Evolutionary conservation across 257 asterid species (phyloP).

Genomic region (Solanum megistacrolobum): DNA sequence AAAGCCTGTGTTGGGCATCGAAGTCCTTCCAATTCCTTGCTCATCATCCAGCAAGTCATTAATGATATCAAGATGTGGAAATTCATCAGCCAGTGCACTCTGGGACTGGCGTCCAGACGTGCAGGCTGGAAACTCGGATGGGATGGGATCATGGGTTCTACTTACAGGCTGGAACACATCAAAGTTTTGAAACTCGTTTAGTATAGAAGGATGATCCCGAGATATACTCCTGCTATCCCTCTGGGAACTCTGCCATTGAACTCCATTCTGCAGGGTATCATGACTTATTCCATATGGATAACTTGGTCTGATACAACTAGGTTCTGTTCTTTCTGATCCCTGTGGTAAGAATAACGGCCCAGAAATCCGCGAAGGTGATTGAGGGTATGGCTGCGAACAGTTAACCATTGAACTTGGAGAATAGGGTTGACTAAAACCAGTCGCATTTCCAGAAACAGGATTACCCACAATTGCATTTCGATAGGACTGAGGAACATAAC

Average conservation of each 20-base stretch:
- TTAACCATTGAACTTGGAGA: constrained; percentile 34
- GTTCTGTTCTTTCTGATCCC: constrained; percentile 41
- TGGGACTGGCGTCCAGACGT: constrained; percentile 53
- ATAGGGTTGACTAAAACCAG: constrained; percentile 40
- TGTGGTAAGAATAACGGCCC: constrained; percentile 36
- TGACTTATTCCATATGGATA: constrained; percentile 52
- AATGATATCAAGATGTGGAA: constrained; percentile 64
- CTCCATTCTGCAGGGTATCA: constrained; percentile 35
- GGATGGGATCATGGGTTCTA: constrained; percentile 43
- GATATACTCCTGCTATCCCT: constrained; percentile 31
- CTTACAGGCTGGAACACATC: constrained; percentile 28
- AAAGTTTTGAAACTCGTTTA: constrained; percentile 30
- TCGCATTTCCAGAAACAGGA: constrained; percentile 28
- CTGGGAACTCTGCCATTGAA: constrained; percentile 44
- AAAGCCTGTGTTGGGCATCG: constrained; percentile 23
- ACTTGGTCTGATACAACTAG: constrained; percentile 22
- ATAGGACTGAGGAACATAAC: constrained; percentile 67
- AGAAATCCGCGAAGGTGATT: constrained; percentile 29
- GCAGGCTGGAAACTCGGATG: constrained; percentile 44
- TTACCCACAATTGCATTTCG: constrained; percentile 71
- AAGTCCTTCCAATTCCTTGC: constrained; percentile 34
- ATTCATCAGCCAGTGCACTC: constrained; percentile 25
- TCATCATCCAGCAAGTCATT: constrained; percentile 83
- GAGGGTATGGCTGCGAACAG: constrained; percentile 36
- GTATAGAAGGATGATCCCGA: constrained; percentile 23